Conservation (phyloP, 2,329 filamentous ascomycete genomes). For the Fusarium pilosicola region DNA sequence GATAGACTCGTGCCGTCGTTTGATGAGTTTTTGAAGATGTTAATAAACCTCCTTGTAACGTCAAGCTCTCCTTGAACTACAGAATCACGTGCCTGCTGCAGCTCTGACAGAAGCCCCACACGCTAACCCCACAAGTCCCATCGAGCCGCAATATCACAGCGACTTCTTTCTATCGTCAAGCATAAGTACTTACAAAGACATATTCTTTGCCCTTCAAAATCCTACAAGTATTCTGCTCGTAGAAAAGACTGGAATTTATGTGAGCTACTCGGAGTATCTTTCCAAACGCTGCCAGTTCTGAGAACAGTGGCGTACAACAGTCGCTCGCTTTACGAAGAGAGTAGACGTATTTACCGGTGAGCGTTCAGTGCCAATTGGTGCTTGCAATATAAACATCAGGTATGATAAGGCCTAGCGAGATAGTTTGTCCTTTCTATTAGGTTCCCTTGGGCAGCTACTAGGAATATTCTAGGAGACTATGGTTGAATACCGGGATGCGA, state of each 20-base stretch:
- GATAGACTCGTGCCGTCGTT: neutral
- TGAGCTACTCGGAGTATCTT: conserved; percentile 18
- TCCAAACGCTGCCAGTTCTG: conserved; percentile 4
- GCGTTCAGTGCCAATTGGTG: conserved; percentile 80
- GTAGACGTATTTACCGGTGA: conserved; percentile 74
- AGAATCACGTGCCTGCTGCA: conserved; percentile 16
- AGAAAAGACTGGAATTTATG: neutral
- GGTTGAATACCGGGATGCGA: conserved; percentile 85
- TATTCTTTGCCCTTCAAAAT: conserved; percentile 1
- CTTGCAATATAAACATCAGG: conserved; percentile 85
- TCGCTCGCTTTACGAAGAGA: conserved; percentile 55
- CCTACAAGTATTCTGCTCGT: neutral
- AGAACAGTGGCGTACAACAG: conserved; percentile 42
- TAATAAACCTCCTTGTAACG: neutral
- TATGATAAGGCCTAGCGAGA: conserved; percentile 66
- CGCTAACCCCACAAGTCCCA: neutral
- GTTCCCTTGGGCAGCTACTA: conserved; percentile 85
- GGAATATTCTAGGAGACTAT: conserved; percentile 95
- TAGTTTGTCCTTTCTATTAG: conserved; percentile 34
- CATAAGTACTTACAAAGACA: conserved; percentile 31
- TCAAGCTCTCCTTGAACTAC: neutral
- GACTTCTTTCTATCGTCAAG: conserved; percentile 20
- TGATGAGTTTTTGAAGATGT: neutral
- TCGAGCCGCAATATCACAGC: neutral
- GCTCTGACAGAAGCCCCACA: neutral